phyloP scores from a whole-genome alignment of 31 red algal species.

The Endocladia muricata region DNA sequence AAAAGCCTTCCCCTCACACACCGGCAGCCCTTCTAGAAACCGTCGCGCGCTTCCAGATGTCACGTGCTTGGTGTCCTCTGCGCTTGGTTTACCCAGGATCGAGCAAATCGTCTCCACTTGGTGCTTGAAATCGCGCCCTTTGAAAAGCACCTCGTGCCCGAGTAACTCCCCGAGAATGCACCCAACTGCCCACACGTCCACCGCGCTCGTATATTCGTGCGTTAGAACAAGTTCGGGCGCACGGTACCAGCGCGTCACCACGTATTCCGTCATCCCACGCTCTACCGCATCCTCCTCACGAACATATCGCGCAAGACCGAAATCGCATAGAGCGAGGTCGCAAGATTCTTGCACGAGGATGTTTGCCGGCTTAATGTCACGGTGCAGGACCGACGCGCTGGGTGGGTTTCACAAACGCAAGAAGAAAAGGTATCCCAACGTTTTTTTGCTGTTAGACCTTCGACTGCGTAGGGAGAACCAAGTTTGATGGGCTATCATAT shows the following conservation, averaged over 20 bases:
- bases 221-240: slow-evolving; percentile 92
- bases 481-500: no score
- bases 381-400: slow-evolving; percentile 75
- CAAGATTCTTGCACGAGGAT: slow-evolving; percentile 87
- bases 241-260: slow-evolving; percentile 98
- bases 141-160: slow-evolving; percentile 78
- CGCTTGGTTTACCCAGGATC: slow-evolving; percentile 59
- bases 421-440: not conserved
- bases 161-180: slow-evolving; percentile 97
- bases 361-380: slow-evolving; percentile 95
- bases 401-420: not conserved
- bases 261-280: slow-evolving; percentile 90
- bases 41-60: slow-evolving; percentile 36
- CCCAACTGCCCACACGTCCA: slow-evolving; percentile 95
- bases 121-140: slow-evolving; percentile 79
- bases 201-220: slow-evolving; percentile 76
- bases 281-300: slow-evolving; percentile 41
- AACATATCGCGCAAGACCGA: slow-evolving; percentile 90
- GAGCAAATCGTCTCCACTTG: slow-evolving; percentile 82
- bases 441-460: no score
- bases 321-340: slow-evolving; percentile 82
- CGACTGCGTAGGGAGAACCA: no score
- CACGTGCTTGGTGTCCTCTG: slow-evolving; percentile 51
- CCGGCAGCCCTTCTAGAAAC: slow-evolving; percentile 66
- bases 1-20: slow-evolving; percentile 9